Percentiles rank a stretch among this genome's conserved stretches.
Evolutionary conservation across 2,329 filamentous ascomycete genomes (phyloP).

Genomic region (Sporothrix protearum): DNA sequence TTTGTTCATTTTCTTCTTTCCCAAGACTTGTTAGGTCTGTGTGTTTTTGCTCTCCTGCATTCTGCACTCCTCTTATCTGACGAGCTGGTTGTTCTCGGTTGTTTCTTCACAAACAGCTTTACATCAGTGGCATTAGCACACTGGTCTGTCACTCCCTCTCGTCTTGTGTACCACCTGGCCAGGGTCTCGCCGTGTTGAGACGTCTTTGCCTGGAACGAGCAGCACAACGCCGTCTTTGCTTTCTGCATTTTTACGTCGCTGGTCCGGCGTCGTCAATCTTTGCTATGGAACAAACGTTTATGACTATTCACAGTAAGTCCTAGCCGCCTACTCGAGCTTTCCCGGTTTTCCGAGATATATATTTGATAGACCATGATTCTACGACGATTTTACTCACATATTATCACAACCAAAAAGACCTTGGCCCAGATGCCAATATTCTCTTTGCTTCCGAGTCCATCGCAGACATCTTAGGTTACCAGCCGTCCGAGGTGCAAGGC

Average conservation of each 20-base stretch:
- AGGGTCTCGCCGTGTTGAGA: background rate
- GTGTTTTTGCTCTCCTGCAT: background rate
- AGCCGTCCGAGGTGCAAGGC: conserved; percentile 69
- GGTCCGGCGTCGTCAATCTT: background rate
- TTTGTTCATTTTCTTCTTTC: background rate
- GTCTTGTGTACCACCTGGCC: background rate
- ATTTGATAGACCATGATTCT: background rate
- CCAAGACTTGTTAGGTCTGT: background rate
- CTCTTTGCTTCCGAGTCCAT: conserved; percentile 82
- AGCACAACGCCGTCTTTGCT: background rate
- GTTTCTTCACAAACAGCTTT: background rate
- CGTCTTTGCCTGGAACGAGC: background rate
- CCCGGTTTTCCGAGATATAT: background rate
- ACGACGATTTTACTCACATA: background rate
- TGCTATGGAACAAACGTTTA: conserved; percentile 78
- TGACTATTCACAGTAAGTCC: conserved; percentile 78
- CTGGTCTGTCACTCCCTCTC: background rate
- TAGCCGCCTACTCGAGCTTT: background rate
- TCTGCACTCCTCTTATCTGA: background rate
- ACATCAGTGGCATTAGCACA: background rate
- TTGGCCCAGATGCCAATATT: conserved; percentile 71
- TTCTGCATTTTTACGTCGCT: background rate
- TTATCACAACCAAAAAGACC: conserved; percentile 48
- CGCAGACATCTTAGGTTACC: conserved; percentile 76
- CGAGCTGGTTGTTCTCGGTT: background rate